These are phyloP conservation scores for Sphenostylis stenocarpa DNA, from an alignment of 306 rosid species.

Conservation along the genomic window DNA sequence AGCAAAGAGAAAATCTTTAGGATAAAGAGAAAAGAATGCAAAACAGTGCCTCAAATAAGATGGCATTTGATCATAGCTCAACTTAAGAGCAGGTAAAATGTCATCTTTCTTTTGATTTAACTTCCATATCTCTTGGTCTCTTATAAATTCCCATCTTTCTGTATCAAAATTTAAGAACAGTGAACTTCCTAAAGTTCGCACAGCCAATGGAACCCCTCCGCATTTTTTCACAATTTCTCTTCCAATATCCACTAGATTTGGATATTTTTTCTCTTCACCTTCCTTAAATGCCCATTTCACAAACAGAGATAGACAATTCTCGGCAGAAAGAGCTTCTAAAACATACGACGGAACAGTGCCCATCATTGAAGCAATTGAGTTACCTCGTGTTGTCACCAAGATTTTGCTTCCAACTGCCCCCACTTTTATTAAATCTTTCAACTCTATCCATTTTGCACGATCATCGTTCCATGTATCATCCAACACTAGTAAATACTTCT, in stretches of 20 bases:
- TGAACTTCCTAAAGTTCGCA: slow-evolving; percentile 34
- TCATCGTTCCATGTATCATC: slow-evolving; percentile 28
- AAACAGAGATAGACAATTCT: slow-evolving; percentile 29
- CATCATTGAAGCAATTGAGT: slow-evolving; percentile 20
- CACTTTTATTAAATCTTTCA: background rate
- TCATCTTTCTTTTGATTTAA: slow-evolving; percentile 9
- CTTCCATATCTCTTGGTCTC: slow-evolving; percentile 42
- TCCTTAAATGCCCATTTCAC: slow-evolving; percentile 38
- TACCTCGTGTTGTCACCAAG: slow-evolving; percentile 8
- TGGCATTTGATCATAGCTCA: slow-evolving; percentile 48
- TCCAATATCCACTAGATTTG: slow-evolving; percentile 22
- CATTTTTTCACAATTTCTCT: slow-evolving; percentile 36
- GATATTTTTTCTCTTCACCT: background rate
- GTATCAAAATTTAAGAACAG: background rate
- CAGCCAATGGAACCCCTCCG: slow-evolving; percentile 38
- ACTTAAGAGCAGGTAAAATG: slow-evolving; percentile 35
- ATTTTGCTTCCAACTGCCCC: slow-evolving; percentile 19
- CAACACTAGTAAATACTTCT: slow-evolving; percentile 23
- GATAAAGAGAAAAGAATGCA: slow-evolving; percentile 30
- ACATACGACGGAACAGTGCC: background rate
- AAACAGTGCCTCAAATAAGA: slow-evolving; percentile 36
- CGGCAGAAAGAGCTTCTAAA: background rate
- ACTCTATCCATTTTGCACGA: slow-evolving; percentile 15
- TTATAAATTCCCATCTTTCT: background rate
- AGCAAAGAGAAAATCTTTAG: background rate